A percentile compares a stretch with the other conserved stretches of the same genome.
Conservation (phyloP, 192 early-diverging fungal species). For the Backusella sp. region DNA sequence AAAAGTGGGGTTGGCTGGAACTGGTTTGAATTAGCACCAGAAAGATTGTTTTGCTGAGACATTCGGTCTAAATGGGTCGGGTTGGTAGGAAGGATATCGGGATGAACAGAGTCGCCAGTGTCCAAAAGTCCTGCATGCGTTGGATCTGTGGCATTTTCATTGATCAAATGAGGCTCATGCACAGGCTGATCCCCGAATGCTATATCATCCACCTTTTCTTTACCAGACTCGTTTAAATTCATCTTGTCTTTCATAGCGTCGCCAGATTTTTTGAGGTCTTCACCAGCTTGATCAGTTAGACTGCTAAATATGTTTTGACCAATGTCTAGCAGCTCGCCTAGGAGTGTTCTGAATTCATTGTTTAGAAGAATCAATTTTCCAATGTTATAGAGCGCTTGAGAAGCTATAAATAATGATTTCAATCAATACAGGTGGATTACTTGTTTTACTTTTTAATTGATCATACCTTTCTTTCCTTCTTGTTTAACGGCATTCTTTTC, state of each 20-base stretch:
- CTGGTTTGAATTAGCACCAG: not conserved
- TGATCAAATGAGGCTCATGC: not conserved
- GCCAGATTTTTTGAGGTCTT: slow-evolving; percentile 23
- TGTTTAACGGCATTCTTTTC: slow-evolving; percentile 15
- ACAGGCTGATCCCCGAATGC: not conserved
- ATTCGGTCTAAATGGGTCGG: not conserved
- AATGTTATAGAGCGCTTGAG: slow-evolving; percentile 21
- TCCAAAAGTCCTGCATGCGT: not conserved
- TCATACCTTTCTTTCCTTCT: slow-evolving; percentile 21
- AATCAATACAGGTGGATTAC: not conserved
- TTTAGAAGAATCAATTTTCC: slow-evolving; percentile 39
- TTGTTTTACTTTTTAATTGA: not conserved
- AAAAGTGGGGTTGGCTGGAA: not conserved
- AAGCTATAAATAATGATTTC: not conserved
- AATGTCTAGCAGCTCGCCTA: slow-evolving; percentile 36
- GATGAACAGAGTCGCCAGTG: slow-evolving; percentile 2
- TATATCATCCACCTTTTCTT: not conserved
- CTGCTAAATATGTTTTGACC: slow-evolving; percentile 26
- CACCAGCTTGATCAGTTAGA: slow-evolving; percentile 11
- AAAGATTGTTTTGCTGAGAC: not conserved
- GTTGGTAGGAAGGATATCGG: not conserved
- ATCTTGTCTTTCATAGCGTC: not conserved
- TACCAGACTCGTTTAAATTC: slow-evolving; percentile 4
- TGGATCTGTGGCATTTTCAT: not conserved
- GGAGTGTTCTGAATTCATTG: slow-evolving; percentile 34